Evolutionary conservation across 495 filamentous ascomycete genomes (phyloP).

Genomic region (Cudoniella acicularis): DNA sequence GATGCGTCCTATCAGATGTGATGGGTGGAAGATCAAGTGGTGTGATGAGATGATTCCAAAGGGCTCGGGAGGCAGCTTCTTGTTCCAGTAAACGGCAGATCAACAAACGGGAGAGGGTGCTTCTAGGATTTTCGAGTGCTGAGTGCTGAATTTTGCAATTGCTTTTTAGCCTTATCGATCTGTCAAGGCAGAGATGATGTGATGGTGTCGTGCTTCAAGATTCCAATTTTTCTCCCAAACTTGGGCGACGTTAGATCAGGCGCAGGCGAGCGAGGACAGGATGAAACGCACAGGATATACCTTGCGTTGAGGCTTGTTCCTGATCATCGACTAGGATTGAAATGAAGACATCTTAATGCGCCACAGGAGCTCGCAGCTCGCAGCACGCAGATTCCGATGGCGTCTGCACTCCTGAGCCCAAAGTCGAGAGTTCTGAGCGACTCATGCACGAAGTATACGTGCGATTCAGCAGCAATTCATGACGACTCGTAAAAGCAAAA

Average conservation of each 20-base stretch:
- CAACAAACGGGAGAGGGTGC: too few species aligned
- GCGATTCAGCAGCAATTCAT: not conserved
- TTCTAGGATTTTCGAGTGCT: too few species aligned
- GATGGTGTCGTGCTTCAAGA: not conserved
- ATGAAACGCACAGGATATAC: constrained; percentile 1
- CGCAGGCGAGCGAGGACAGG: not conserved
- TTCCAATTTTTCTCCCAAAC: not conserved
- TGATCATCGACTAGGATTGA: constrained; percentile 13
- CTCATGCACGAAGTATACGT: not conserved
- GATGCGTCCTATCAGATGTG: too few species aligned
- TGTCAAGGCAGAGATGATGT: not conserved
- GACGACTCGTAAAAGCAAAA: not conserved
- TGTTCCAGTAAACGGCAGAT: not conserved
- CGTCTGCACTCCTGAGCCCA: too few species aligned
- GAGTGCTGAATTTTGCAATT: too few species aligned
- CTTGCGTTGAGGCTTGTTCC: not conserved
- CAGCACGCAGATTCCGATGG: too few species aligned
- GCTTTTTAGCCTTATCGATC: not conserved
- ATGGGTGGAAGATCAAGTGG: too few species aligned
- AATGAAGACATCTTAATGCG: constrained; percentile 6
- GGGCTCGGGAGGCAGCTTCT: not conserved
- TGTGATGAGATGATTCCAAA: not conserved
- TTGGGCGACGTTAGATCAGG: not conserved
- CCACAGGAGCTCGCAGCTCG: too few species aligned
- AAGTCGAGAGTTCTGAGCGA: not conserved